Evolutionary conservation across 257 asterid species (phyloP), one percentile per base, ranked within the genome.

Genomic region (Parsonsia alboflavescens): DNA sequence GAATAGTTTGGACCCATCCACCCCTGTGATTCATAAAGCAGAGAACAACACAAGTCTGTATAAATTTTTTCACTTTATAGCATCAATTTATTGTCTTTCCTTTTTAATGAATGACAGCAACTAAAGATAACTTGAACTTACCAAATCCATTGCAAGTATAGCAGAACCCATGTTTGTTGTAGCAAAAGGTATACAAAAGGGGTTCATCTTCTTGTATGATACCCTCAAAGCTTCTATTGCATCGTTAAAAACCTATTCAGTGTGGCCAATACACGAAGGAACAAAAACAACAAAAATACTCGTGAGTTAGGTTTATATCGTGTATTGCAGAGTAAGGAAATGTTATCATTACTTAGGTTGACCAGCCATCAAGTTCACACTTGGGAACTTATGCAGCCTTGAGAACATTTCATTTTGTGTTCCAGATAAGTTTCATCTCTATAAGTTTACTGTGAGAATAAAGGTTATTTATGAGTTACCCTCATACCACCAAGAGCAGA

Each of bases 1-100:
- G 89, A 80, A 75, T 85, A 85, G 72, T 75, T 82, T 17, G 89
- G 89, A 26, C 89, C 87, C 89, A 80, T 85, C 89, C 89, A 86
- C 17, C 89, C 89, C 88, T 86, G 86, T 63, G 57, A 50, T 46
- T 72, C 42, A 66, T 63, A 11, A 28, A 56, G 26, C 54, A 68
- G 44, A 39, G 15, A 48, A 53, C 12, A 45, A 65, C 41, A 66
- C 21, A 22, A 19, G n/a, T 19, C 45, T 46, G 42, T 13, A 36
- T 26, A 7, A 15, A 17, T 39, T 57, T n/a, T 11, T 36, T 56
- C 24, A 33, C 26, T 53, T 45, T 58, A 58, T 24, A 22, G 24
- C 3, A 9, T 22, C n/a, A 0, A 57, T 58, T 58, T 58, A 3
- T 3, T 58, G 30, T n/a, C n/a, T n/a, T n/a, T n/a, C n/a, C n/a